Evolutionary conservation across 1,284 basidiomycete genomes (phyloP).

Genomic region (Erythrobasidium hasegawianum): DNA sequence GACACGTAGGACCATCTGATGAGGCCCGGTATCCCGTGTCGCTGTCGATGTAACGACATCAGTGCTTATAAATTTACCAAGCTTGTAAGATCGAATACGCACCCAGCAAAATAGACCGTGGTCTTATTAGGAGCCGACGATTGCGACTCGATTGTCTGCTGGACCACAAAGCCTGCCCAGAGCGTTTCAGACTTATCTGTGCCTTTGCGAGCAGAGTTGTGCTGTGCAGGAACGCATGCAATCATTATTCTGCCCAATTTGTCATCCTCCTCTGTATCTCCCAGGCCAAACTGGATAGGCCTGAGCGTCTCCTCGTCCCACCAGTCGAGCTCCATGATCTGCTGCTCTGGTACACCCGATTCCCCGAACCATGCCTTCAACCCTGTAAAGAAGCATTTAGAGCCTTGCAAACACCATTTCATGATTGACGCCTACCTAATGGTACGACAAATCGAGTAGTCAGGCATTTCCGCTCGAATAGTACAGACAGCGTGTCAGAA

Average conservation of each 20-base stretch:
- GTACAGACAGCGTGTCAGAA: constrained; percentile 36
- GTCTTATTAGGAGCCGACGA: constrained; percentile 15
- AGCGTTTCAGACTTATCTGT: constrained; percentile 42
- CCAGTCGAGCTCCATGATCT: constrained; percentile 46
- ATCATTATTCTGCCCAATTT: constrained; percentile 27
- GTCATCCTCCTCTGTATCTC: constrained; percentile 29
- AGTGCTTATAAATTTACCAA: neutral
- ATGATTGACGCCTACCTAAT: constrained; percentile 36
- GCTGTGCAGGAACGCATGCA: constrained; percentile 47
- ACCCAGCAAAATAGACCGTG: constrained; percentile 39
- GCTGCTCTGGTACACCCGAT: constrained; percentile 37
- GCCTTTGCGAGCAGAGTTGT: constrained; percentile 43
- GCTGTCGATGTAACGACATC: neutral
- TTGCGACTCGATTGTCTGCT: constrained; percentile 20
- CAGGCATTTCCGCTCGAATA: constrained; percentile 36
- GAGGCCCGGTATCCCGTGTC: constrained; percentile 30
- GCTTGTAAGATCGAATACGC: neutral
- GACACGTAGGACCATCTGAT: constrained; percentile 28
- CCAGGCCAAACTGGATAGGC: neutral
- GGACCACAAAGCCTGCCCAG: constrained; percentile 47
- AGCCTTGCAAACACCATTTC: neutral
- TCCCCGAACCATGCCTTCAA: constrained; percentile 44
- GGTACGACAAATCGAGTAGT: constrained; percentile 44
- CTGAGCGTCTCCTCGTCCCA: constrained; percentile 41
- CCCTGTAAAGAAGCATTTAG: constrained; percentile 11